Evolutionary conservation across 106 monocot species (phyloP).

Genomic region (Apostasia ramifera): DNA sequence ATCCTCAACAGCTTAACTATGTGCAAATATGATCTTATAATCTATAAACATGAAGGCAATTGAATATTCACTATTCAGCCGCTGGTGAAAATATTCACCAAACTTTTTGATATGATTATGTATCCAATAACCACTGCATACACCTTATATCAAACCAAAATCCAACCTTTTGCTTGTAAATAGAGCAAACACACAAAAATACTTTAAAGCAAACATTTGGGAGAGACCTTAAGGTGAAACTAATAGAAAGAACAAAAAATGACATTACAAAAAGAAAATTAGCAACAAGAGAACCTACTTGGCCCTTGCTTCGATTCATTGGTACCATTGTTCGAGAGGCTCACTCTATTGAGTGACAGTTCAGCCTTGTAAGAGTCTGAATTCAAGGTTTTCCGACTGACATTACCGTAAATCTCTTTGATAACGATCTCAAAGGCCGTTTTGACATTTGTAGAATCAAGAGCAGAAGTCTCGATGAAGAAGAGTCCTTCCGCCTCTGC

Average conservation of each 20-base stretch:
- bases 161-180: background rate
- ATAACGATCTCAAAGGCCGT: conserved; percentile 39
- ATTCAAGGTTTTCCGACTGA: conserved; percentile 23
- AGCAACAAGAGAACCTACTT: conserved; percentile 20
- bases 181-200: background rate
- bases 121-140: background rate
- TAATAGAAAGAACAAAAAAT: background rate
- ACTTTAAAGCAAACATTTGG: background rate
- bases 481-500: conserved; percentile 48
- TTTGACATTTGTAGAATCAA: conserved; percentile 51
- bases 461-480: conserved; percentile 60
- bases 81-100: no score
- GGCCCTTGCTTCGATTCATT: conserved; percentile 13
- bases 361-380: conserved; percentile 44
- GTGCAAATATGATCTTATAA: no score
- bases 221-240: no score
- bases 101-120: background rate
- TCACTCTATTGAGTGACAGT: conserved; percentile 19
- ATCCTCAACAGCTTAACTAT: no score
- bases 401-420: conserved; percentile 26
- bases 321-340: conserved; percentile 5
- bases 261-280: background rate
- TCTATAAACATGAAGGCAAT: no score
- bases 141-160: background rate
- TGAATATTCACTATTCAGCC: no score